Conservation (phyloP, 495 filamentous ascomycete genomes). For the Neurospora cerealis region DNA sequence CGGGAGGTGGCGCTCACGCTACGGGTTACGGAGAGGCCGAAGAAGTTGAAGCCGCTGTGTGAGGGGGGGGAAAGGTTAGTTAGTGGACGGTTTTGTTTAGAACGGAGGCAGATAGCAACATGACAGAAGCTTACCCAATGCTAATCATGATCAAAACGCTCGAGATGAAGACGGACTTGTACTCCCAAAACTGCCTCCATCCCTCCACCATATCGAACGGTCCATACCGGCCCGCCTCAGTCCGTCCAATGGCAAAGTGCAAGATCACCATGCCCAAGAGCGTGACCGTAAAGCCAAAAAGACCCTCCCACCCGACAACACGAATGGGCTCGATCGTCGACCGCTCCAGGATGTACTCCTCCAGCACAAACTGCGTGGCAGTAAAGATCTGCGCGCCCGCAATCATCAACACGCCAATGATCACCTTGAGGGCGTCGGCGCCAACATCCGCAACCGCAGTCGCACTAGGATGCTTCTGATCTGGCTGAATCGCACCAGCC, state of each 20-base stretch:
- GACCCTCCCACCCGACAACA: conserved; percentile 92
- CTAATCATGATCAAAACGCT: conserved; percentile 90
- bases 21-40: conserved; percentile 85
- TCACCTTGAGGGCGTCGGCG: conserved; percentile 55
- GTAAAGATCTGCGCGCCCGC: conserved; percentile 94
- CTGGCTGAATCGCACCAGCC: conserved; percentile 68
- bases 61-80: not conserved
- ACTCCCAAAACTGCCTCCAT: conserved; percentile 60
- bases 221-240: conserved; percentile 62
- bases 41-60: conserved; percentile 90
- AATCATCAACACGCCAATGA: conserved; percentile 80
- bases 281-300: conserved; percentile 86
- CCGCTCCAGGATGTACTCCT: conserved; percentile 88
- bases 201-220: conserved; percentile 88
- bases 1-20: conserved; percentile 82
- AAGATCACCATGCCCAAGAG: conserved; percentile 67
- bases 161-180: conserved; percentile 59
- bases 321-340: conserved; percentile 81
- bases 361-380: conserved; percentile 87
- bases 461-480: conserved; percentile 38
- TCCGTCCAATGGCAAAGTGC: conserved; percentile 65
- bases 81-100: not conserved
- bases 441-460: conserved; percentile 18
- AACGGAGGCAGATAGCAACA: not conserved
- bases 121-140: conserved; percentile 63